Evolutionary conservation across 75 land plant genomes (phyloP), one percentile per base, ranked within the genome.

Genomic region (Selaginella moellendorffii): DNA sequence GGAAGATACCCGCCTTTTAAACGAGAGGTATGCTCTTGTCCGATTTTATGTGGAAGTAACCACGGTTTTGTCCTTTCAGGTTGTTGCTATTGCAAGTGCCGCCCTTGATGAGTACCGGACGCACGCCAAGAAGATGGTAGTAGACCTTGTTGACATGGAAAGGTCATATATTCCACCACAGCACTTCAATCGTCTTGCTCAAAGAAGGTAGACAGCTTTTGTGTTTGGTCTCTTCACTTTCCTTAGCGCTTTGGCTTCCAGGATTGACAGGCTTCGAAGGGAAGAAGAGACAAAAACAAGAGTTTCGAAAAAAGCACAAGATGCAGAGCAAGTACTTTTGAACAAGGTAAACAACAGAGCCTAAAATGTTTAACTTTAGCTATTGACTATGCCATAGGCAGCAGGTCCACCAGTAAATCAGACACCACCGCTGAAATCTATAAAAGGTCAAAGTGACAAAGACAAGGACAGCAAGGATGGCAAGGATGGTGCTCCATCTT

Each of bases 61-160:
- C n/a, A 56, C n/a, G n/a, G 17, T 56, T 8, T 56, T 8, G n/a
- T 56, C 8, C 59, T 8, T 56, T 19, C 59, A 56, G 59, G n/a
- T 56, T 56, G 59, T 56, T 8, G 19, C 59, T 8, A 25, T 56
- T 56, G 59, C 59, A 8, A 56, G 25, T 56, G 59, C 59, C n/a
- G 21, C 59, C 59, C n/a, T 56, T 8, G 59, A 56, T 56, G 59
- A 56, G n/a, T 56, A 56, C n/a, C 59, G 59, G 5, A 21, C 24
- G 8, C 23, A 56, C 5, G 59, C 59, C 5, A 56, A 25, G 24
- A 56, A 56, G n/a, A 56, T 56, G 59, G 59, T 56, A 9, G 59
- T 8, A 19, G 59, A 56, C 19, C 59, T 56, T 56, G 59, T 56
- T 56, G 59, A 56, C 19, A 56, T 56, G 59, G 59, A 56, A 56